Evolutionary conservation across 345 rosid genomes (phyloP).

Genomic region (Odontarrhena argentea): DNA sequence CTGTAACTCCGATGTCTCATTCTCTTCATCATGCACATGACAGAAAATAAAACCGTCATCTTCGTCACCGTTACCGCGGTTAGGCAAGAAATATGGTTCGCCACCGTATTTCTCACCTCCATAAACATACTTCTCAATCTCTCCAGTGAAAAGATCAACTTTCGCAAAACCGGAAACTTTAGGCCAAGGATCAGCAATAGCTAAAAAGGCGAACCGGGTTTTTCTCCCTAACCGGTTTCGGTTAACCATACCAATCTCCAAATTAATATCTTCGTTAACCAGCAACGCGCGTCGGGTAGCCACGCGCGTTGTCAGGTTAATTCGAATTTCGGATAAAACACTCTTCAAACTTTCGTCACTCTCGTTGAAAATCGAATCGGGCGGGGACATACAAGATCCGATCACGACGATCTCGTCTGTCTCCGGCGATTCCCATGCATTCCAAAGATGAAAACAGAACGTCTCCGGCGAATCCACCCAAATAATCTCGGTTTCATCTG

Average conservation of each 20-base stretch:
- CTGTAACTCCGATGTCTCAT: slow-evolving; percentile 73
- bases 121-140: slow-evolving; percentile 57
- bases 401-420: slow-evolving; percentile 81
- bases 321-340: slow-evolving; percentile 74
- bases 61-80: slow-evolving; percentile 47
- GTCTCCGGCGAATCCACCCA: slow-evolving; percentile 82
- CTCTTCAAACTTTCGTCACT: slow-evolving; percentile 70
- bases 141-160: slow-evolving; percentile 75
- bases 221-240: slow-evolving; percentile 70
- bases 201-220: slow-evolving; percentile 76
- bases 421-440: slow-evolving; percentile 92
- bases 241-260: slow-evolving; percentile 98
- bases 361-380: slow-evolving; percentile 95
- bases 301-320: slow-evolving; percentile 73
- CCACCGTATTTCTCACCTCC: slow-evolving; percentile 78
- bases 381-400: slow-evolving; percentile 96
- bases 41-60: slow-evolving; percentile 77
- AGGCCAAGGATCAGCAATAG: slow-evolving; percentile 96
- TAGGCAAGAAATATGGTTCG: slow-evolving; percentile 78
- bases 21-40: slow-evolving; percentile 82
- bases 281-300: slow-evolving; percentile 69
- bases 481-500: slow-evolving; percentile 51
- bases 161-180: slow-evolving; percentile 89
- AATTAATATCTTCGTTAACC: slow-evolving; percentile 53
- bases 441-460: slow-evolving; percentile 95